These are phyloP conservation scores for Termitomyces sp. DNA, from an alignment of 768 basidiomycete species.

Conservation along the genomic window DNA sequence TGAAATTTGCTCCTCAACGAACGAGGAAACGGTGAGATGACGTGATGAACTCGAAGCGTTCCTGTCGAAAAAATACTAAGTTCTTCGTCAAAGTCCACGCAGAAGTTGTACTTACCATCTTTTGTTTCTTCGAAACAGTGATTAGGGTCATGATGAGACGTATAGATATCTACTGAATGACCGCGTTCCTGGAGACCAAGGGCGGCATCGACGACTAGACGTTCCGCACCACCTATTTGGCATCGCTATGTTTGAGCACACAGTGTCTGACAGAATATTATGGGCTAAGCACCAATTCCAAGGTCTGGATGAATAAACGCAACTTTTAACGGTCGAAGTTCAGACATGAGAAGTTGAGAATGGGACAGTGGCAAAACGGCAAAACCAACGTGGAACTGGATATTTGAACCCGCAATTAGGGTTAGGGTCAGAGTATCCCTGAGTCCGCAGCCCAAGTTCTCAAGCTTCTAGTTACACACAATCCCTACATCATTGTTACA, in stretches of 20 bases:
- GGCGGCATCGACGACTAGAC: slow-evolving; percentile 93
- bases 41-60: slow-evolving; percentile 70
- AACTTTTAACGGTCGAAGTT: slow-evolving; percentile 38
- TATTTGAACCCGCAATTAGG: slow-evolving; percentile 6
- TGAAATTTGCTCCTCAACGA: slow-evolving; percentile 79
- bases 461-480: no score
- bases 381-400: neutral
- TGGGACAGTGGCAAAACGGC: no score
- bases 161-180: slow-evolving; percentile 86
- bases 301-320: slow-evolving; percentile 95
- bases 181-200: slow-evolving; percentile 82
- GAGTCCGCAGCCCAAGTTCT: neutral
- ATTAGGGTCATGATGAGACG: slow-evolving; percentile 83
- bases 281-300: slow-evolving; percentile 69
- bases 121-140: slow-evolving; percentile 94
- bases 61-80: slow-evolving; percentile 42
- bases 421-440: slow-evolving; percentile 4
- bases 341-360: slow-evolving; percentile 6
- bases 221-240: slow-evolving; percentile 84
- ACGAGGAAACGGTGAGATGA: slow-evolving; percentile 77
- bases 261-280: slow-evolving; percentile 7
- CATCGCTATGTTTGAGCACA: slow-evolving; percentile 13
- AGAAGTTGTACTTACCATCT: slow-evolving; percentile 53
- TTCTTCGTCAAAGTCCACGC: neutral
- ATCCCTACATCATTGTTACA: neutral